phyloP scores from a whole-genome alignment of 164 flowering plant species.

The Annona squamosa region DNA sequence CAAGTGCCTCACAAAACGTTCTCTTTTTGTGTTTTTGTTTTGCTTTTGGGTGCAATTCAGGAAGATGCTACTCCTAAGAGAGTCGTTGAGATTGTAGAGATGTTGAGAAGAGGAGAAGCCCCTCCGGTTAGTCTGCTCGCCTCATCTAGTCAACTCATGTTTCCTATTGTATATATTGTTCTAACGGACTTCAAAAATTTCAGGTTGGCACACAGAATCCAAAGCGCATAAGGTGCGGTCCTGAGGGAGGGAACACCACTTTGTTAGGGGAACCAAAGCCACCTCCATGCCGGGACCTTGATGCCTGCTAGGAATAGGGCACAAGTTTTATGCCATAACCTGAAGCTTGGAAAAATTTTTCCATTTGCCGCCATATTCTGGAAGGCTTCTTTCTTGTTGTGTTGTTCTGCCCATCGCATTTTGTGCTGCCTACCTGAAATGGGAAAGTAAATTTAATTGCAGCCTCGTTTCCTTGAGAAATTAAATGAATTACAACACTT shows the following conservation, averaged over 20 bases:
- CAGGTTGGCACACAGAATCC: conserved; percentile 97
- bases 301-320: conserved; percentile 57
- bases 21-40: conserved; percentile 1
- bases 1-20: background rate
- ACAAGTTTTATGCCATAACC: conserved; percentile 28
- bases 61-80: conserved; percentile 89
- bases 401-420: conserved; percentile 4
- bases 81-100: conserved; percentile 92
- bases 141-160: background rate
- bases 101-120: conserved; percentile 76
- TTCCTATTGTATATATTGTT: background rate
- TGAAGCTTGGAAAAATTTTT: conserved; percentile 15
- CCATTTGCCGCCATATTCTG: conserved; percentile 16
- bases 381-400: conserved; percentile 11
- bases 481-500: no score
- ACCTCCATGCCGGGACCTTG: conserved; percentile 96
- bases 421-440: conserved; percentile 2
- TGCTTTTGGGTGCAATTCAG: conserved; percentile 31
- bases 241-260: conserved; percentile 93
- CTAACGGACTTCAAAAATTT: conserved; percentile 1
- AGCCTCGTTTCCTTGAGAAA: no score
- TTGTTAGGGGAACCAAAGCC: conserved; percentile 77
- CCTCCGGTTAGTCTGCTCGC: conserved; percentile 58
- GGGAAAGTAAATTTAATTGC: no score
- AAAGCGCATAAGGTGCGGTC: conserved; percentile 59